A percentile compares a stretch with the other conserved stretches of the same genome.
phyloP scores from a whole-genome alignment of 768 basidiomycete genomes.

The Pisolithus albus region DNA sequence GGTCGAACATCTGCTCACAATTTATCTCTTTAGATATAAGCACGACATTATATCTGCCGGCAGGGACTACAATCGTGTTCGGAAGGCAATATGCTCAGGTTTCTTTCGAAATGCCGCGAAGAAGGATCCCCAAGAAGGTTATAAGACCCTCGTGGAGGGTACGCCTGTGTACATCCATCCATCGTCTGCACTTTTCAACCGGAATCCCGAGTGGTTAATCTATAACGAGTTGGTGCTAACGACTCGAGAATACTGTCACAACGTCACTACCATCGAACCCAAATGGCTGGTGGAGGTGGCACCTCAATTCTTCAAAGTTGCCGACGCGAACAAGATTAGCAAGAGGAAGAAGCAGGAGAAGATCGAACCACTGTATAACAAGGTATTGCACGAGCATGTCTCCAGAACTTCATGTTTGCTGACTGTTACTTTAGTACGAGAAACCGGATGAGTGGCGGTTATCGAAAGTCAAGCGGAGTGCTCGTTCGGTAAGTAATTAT shows the following conservation, averaged over 20 bases:
- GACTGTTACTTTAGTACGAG: constrained; percentile 47
- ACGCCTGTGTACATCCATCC: constrained; percentile 99
- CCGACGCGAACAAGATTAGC: constrained; percentile 95
- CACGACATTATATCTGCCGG: constrained; percentile 95
- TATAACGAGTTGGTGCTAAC: constrained; percentile 96
- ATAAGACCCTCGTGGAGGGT: constrained; percentile 94
- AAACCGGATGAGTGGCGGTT: constrained; percentile 92
- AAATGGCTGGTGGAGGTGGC: constrained; percentile 99
- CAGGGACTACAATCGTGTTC: constrained; percentile 84
- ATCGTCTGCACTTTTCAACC: constrained; percentile 93
- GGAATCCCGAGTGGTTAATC: constrained; percentile 91
- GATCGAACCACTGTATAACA: constrained; percentile 94
- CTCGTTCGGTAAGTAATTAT: constrained; percentile 55
- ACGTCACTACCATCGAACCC: constrained; percentile 92
- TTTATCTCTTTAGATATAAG: constrained; percentile 60
- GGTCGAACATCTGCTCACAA: constrained; percentile 2
- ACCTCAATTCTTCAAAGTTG: constrained; percentile 98
- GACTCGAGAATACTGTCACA: constrained; percentile 91
- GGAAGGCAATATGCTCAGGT: constrained; percentile 93
- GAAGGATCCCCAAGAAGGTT: constrained; percentile 97
- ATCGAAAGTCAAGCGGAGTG: constrained; percentile 87
- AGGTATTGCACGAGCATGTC: constrained; percentile 32
- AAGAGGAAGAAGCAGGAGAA: constrained; percentile 95
- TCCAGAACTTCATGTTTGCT: not conserved
- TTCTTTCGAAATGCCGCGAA: constrained; percentile 99